Evolutionary conservation across 208 protist genomes (phyloP).

Genomic region (Trypanosomatidae sp.): DNA sequence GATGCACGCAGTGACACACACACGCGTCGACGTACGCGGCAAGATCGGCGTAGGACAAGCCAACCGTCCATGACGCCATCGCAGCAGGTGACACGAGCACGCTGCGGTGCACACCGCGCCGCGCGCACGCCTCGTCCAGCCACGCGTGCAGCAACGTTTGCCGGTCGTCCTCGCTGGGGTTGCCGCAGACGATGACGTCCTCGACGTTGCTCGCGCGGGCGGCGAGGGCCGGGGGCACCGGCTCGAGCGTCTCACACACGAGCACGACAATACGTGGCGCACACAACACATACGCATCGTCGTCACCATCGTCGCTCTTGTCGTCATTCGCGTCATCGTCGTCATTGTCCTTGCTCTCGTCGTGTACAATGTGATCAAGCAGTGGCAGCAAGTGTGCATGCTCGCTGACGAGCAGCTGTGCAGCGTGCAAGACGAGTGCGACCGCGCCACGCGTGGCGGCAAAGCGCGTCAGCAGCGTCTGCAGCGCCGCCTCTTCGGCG

Average conservation of each 20-base stretch:
- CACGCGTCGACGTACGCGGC: slow-evolving; percentile 35
- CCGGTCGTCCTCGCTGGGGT: slow-evolving; percentile 56
- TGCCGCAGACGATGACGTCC: slow-evolving; percentile 53
- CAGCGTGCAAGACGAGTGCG: slow-evolving; percentile 41
- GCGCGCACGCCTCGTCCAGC: slow-evolving; percentile 7
- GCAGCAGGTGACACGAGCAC: slow-evolving; percentile 32
- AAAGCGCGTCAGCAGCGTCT: slow-evolving; percentile 16
- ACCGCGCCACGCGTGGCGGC: slow-evolving; percentile 7
- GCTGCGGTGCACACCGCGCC: slow-evolving; percentile 17
- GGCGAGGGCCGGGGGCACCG: slow-evolving; percentile 42
- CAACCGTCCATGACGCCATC: slow-evolving; percentile 59
- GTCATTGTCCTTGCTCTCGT: not conserved
- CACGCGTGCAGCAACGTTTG: slow-evolving; percentile 8
- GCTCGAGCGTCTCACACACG: slow-evolving; percentile 57
- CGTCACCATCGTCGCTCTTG: not conserved
- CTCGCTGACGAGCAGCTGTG: slow-evolving; percentile 19
- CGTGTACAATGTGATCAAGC: slow-evolving; percentile 9
- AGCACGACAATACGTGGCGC: slow-evolving; percentile 25
- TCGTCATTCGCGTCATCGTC: not conserved
- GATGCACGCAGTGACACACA: no score
- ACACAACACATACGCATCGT: not conserved
- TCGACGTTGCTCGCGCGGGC: slow-evolving; percentile 44
- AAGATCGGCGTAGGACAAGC: slow-evolving; percentile 52
- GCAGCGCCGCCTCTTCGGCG: slow-evolving; percentile 19
- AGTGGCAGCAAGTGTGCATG: slow-evolving; percentile 27